Evolutionary conservation across 164 flowering plant genomes (phyloP).

Genomic region (Cinnamomum micranthum): DNA sequence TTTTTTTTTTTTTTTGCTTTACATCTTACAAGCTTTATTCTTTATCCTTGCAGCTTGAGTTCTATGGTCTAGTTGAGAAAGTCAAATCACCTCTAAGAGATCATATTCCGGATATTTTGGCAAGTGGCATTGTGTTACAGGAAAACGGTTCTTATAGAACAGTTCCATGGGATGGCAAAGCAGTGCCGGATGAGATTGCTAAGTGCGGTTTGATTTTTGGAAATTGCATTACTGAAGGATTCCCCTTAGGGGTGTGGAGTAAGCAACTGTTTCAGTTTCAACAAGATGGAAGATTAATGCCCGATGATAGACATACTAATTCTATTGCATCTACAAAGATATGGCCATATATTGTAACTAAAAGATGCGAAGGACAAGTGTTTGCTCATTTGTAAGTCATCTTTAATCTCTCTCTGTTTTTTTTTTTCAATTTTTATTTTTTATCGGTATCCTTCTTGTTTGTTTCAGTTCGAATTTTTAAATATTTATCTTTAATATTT

Average conservation of each 20-base stretch:
- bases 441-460: neutral
- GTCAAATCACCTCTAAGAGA: conserved; percentile 56
- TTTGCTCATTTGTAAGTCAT: conserved; percentile 74
- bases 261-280: conserved; percentile 54
- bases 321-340: conserved; percentile 29
- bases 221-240: conserved; percentile 27
- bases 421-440: neutral
- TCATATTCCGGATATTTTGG: conserved; percentile 70
- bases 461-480: no score
- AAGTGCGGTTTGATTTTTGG: conserved; percentile 29
- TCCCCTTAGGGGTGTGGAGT: conserved; percentile 74
- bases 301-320: conserved; percentile 21
- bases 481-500: neutral
- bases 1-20: neutral
- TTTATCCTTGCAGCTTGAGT: conserved; percentile 68
- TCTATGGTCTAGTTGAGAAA: conserved; percentile 47
- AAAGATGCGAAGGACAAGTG: conserved; percentile 77
- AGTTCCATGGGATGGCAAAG: conserved; percentile 80
- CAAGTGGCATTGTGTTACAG: conserved; percentile 62
- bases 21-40: conserved; percentile 1
- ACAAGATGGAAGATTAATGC: conserved; percentile 30
- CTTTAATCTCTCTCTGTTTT: neutral
- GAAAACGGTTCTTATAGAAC: conserved; percentile 55
- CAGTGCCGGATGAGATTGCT: conserved; percentile 57
- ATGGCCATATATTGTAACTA: conserved; percentile 83